Evolutionary conservation across 2,329 filamentous ascomycete genomes (phyloP).

Genomic region (Stemphylium lycopersici): DNA sequence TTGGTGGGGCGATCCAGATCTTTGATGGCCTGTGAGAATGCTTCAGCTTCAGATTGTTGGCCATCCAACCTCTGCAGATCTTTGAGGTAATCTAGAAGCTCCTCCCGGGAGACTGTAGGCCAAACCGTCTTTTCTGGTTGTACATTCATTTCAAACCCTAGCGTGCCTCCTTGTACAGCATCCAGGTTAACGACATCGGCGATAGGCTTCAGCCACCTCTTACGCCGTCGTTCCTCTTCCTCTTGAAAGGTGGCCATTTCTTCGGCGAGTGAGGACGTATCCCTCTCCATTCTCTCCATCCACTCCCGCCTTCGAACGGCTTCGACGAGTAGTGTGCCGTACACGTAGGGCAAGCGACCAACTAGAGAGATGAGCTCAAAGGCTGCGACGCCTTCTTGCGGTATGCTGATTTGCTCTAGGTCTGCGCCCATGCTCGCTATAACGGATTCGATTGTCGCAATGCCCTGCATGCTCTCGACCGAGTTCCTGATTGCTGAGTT

Average conservation of each 20-base stretch:
- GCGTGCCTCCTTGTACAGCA: conserved; percentile 69
- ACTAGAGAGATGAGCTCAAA: conserved; percentile 83
- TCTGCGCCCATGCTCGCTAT: conserved; percentile 75
- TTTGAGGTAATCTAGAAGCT: conserved; percentile 76
- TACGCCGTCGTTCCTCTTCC: conserved; percentile 85
- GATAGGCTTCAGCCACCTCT: conserved; percentile 87
- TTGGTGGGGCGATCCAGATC: conserved; percentile 83
- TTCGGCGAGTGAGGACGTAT: conserved; percentile 86
- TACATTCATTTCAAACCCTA: conserved; percentile 84
- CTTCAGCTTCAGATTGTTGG: conserved; percentile 69
- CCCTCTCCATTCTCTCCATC: conserved; percentile 84
- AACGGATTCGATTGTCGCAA: conserved; percentile 78
- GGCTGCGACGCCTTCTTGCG: conserved; percentile 76
- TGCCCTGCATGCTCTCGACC: conserved; percentile 77
- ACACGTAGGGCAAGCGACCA: conserved; percentile 83
- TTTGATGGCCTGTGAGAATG: conserved; percentile 76
- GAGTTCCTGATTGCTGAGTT: conserved; percentile 71
- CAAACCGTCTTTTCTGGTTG: conserved; percentile 79
- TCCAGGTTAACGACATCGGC: conserved; percentile 75
- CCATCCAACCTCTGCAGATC: conserved; percentile 68
- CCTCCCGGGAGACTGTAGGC: conserved; percentile 76
- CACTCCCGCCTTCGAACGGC: conserved; percentile 86
- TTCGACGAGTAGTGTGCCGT: conserved; percentile 87
- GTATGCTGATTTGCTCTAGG: conserved; percentile 72
- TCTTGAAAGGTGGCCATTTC: conserved; percentile 92